Evolutionary conservation across 192 early-diverging fungal genomes (phyloP).

Genomic region (Kickxella alabastrina): DNA sequence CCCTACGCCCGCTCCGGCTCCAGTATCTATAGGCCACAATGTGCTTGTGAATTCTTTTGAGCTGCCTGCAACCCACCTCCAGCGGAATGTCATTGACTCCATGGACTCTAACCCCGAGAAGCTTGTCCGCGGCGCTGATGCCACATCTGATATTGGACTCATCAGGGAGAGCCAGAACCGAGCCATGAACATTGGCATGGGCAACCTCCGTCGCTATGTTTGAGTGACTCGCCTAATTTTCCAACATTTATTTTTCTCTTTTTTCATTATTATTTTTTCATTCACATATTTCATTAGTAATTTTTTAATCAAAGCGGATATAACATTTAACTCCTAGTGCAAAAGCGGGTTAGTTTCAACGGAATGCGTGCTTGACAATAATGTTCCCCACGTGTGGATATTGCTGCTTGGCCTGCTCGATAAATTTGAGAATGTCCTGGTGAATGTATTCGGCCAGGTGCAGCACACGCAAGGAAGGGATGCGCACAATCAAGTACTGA

Average conservation of each 20-base stretch:
- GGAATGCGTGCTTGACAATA: background rate
- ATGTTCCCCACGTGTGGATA: background rate
- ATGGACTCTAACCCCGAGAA: slow-evolving; percentile 1
- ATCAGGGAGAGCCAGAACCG: slow-evolving; percentile 48
- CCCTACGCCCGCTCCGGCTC: background rate
- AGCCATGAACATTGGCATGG: slow-evolving; percentile 44
- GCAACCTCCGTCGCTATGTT: slow-evolving; percentile 37
- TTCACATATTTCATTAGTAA: background rate
- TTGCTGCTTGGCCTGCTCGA: background rate
- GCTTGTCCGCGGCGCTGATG: slow-evolving; percentile 26
- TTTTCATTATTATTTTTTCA: slow-evolving; percentile 1
- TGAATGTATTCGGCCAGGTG: background rate
- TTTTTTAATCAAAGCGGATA: slow-evolving; percentile 8
- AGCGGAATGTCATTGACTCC: slow-evolving; percentile 12
- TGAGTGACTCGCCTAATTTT: slow-evolving; percentile 4
- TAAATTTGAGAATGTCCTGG: background rate
- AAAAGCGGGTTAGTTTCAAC: background rate
- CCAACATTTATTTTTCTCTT: background rate
- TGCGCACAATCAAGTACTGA: slow-evolving; percentile 3
- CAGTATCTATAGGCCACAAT: background rate
- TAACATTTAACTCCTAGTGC: background rate
- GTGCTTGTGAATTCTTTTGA: background rate
- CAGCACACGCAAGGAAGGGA: background rate
- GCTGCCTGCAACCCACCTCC: background rate
- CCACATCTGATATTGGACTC: slow-evolving; percentile 21